Percentiles rank a stretch among this genome's conserved stretches.
Evolutionary conservation across 1,284 basidiomycete species (phyloP).

Genomic region (Ganoderma lingzhi): DNA sequence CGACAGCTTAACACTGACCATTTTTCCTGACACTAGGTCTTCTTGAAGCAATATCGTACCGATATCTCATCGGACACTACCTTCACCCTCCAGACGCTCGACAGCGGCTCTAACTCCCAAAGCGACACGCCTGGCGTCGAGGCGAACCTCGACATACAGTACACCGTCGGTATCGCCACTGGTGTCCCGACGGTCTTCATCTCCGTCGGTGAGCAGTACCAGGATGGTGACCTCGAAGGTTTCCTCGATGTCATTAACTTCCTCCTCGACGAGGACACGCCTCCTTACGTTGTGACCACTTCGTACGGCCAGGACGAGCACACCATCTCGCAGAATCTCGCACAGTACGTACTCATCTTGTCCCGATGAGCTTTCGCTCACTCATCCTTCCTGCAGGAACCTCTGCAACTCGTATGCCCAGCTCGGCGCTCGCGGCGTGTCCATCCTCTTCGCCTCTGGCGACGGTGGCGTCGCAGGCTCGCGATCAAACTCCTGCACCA

Average conservation of each 20-base stretch:
- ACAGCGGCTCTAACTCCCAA: constrained; percentile 51
- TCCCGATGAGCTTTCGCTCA: not conserved
- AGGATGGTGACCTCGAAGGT: constrained; percentile 24
- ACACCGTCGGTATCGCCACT: constrained; percentile 59
- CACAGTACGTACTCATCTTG: constrained; percentile 56
- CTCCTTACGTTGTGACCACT: constrained; percentile 60
- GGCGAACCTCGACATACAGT: constrained; percentile 72
- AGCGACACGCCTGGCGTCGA: constrained; percentile 46
- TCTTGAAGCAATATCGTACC: constrained; percentile 39
- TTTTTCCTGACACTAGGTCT: constrained; percentile 29
- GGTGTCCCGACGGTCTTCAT: constrained; percentile 42
- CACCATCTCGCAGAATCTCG: constrained; percentile 49
- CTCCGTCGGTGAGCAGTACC: constrained; percentile 52
- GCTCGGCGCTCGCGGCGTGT: constrained; percentile 67
- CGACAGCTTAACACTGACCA: not conserved
- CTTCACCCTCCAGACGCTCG: constrained; percentile 53
- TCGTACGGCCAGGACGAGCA: constrained; percentile 40
- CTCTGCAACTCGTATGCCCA: constrained; percentile 69
- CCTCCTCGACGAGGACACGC: constrained; percentile 45
- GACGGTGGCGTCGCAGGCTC: constrained; percentile 72
- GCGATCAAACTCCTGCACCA: constrained; percentile 48
- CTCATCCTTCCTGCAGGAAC: constrained; percentile 24
- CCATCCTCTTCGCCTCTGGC: constrained; percentile 72
- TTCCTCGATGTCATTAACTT: constrained; percentile 40
- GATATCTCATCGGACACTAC: constrained; percentile 44